phyloP scores from a whole-genome alignment of 106 monocot species.

The Gastrodia elata region DNA sequence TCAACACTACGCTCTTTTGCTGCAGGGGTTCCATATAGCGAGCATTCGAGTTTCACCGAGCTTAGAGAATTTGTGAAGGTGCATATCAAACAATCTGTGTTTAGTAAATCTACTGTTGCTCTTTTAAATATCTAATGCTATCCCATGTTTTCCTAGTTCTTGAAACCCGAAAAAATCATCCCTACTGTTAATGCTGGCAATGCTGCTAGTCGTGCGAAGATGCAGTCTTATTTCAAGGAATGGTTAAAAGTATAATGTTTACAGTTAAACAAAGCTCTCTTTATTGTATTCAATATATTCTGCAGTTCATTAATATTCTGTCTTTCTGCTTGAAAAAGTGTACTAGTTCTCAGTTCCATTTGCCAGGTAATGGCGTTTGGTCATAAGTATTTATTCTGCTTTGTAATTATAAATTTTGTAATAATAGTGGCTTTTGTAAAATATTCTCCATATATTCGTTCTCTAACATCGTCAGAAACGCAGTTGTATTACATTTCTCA shows the following conservation, averaged over 20 bases:
- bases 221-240: conserved; percentile 49
- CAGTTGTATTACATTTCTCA: no score
- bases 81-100: neutral
- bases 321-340: no score
- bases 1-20: neutral
- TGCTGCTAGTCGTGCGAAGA: conserved; percentile 42
- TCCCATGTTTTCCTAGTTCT: conserved; percentile 28
- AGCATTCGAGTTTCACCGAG: conserved; percentile 65
- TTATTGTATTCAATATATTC: no score
- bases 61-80: conserved; percentile 67
- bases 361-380: no score
- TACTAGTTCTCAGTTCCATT: no score
- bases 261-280: neutral
- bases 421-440: no score
- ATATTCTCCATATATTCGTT: no score
- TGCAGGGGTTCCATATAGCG: conserved; percentile 73
- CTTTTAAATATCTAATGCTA: neutral
- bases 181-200: conserved; percentile 63
- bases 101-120: neutral
- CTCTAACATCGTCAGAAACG: no score
- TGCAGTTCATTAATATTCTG: no score
- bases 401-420: no score
- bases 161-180: conserved; percentile 58
- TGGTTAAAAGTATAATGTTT: conserved; percentile 32
- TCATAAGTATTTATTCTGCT: no score